Conservation (phyloP, 176 grass and related monocot species). For the Bromus sterilis region DNA sequence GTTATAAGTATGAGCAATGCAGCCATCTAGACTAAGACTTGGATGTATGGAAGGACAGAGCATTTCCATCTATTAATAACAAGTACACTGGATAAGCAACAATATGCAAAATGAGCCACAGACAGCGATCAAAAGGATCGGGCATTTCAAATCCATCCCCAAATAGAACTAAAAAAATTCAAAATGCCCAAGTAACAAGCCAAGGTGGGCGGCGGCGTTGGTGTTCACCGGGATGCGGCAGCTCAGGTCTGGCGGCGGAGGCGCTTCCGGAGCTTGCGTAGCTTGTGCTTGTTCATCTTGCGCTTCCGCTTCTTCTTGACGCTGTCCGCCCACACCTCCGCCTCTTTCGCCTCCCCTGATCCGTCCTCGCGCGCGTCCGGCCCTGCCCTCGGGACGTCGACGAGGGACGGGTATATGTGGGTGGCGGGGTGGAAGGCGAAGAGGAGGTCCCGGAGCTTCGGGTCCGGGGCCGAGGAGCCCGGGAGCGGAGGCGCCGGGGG, state of each 20-base stretch:
- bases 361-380: not conserved
- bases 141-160: no score
- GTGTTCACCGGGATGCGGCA: constrained; percentile 3
- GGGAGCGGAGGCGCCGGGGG: not conserved
- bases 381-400: constrained; percentile 2
- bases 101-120: not conserved
- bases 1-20: not conserved
- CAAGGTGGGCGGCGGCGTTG: no score
- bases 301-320: constrained; percentile 99
- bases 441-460: constrained; percentile 32
- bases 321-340: constrained; percentile 83
- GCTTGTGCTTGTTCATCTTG: constrained; percentile 99
- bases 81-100: not conserved
- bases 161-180: not conserved
- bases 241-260: constrained; percentile 72
- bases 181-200: no score
- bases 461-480: not conserved
- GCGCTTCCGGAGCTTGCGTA: constrained; percentile 69
- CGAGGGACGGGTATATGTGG: constrained; percentile 27
- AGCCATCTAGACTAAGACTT: not conserved
- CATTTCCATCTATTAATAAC: not conserved
- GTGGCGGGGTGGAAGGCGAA: constrained; percentile 33
- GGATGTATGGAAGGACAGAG: not conserved
- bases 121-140: not conserved
- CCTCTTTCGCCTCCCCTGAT: not conserved